These are phyloP conservation scores for Rosa multiflora DNA, from an alignment of 306 rosid species.

Conservation along the genomic window DNA sequence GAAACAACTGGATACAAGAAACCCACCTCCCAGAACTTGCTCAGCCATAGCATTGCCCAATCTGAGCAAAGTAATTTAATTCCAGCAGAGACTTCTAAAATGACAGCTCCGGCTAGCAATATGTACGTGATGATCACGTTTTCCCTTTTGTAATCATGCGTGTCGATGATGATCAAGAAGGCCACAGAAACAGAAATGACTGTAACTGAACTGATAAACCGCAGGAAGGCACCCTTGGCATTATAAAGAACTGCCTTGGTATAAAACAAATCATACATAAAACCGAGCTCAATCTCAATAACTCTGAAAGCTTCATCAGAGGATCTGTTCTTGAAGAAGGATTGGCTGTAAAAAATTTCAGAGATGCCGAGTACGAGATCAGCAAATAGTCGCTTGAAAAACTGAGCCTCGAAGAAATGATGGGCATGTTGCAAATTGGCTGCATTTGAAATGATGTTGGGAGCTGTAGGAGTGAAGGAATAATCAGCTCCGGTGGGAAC, in stretches of 20 bases:
- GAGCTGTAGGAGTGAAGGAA: background rate
- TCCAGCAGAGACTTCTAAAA: constrained; percentile 31
- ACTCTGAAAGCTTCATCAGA: constrained; percentile 25
- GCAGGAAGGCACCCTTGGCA: constrained; percentile 7
- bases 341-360: constrained; percentile 19
- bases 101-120: constrained; percentile 36
- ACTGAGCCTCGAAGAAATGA: constrained; percentile 7
- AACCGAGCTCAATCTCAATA: constrained; percentile 49
- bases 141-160: background rate
- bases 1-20: no score
- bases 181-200: background rate
- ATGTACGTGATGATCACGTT: constrained; percentile 20
- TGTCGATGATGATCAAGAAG: constrained; percentile 4
- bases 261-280: constrained; percentile 40
- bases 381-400: constrained; percentile 34
- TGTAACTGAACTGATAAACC: background rate
- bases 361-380: constrained; percentile 41
- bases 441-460: background rate
- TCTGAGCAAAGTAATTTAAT: background rate
- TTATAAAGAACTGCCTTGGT: constrained; percentile 41
- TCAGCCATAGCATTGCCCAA: constrained; percentile 31
- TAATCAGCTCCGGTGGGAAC: background rate
- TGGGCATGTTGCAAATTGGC: constrained; percentile 12
- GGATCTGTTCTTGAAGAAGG: constrained; percentile 3
- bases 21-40: background rate